Percentiles rank a stretch among this genome's conserved stretches.
These are phyloP conservation scores for Marvania coccoides DNA, from an alignment of 139 green algal species.

Conservation along the genomic window DNA sequence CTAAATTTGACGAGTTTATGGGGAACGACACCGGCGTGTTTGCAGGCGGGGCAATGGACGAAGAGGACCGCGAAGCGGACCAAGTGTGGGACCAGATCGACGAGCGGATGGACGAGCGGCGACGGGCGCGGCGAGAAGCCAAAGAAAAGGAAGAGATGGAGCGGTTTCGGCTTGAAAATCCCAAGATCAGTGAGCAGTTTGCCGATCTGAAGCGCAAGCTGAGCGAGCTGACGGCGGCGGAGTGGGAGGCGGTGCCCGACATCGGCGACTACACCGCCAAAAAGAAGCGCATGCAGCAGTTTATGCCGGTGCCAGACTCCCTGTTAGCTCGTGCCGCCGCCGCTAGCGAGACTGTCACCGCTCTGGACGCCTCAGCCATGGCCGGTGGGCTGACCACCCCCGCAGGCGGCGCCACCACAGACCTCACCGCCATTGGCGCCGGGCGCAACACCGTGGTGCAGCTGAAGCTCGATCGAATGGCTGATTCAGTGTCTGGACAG, in stretches of 20 bases:
- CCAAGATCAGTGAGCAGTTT: constrained; percentile 98
- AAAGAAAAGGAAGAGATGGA: constrained; percentile 89
- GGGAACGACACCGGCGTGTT: constrained; percentile 90
- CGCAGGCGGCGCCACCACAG: constrained; percentile 57
- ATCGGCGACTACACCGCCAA: constrained; percentile 98
- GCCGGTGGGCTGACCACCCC: constrained; percentile 30
- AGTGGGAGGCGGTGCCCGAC: constrained; percentile 94
- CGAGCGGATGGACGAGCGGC: constrained; percentile 82
- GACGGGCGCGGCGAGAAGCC: constrained; percentile 73
- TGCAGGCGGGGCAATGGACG: constrained; percentile 41
- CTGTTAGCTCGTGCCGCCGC: constrained; percentile 68
- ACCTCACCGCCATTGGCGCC: constrained; percentile 89
- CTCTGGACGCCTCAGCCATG: constrained; percentile 27
- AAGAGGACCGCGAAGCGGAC: constrained; percentile 93
- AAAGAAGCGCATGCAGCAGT: constrained; percentile 63
- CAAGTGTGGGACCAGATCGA: constrained; percentile 92
- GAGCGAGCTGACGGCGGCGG: constrained; percentile 45
- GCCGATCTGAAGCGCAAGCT: constrained; percentile 93
- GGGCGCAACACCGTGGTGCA: constrained; percentile 70
- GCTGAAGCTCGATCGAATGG: constrained; percentile 92
- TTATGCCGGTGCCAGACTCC: constrained; percentile 85
- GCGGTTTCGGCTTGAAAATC: constrained; percentile 87
- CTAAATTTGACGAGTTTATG: constrained; percentile 96
- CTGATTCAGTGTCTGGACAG: constrained; percentile 85
- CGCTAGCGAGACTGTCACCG: constrained; percentile 50